phyloP scores from a whole-genome alignment of 2,329 filamentous ascomycete species.

The Akanthomyces uredinophilus region DNA sequence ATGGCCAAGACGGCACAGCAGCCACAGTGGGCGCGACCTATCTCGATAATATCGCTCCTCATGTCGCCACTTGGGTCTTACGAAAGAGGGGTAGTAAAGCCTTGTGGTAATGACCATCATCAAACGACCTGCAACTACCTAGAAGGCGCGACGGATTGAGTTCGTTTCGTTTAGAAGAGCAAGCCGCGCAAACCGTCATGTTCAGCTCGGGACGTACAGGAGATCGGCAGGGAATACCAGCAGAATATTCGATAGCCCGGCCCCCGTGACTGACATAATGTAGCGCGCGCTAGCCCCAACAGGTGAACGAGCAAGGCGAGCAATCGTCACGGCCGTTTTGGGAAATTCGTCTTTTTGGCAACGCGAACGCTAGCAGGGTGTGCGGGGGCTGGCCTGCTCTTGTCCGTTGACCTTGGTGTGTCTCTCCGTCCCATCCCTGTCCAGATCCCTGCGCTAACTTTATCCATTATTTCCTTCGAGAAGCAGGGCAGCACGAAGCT shows the following conservation, averaged over 20 bases:
- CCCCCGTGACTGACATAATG: constrained; percentile 2
- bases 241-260: not conserved
- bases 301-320: not conserved
- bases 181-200: not conserved
- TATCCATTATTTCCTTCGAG: constrained; percentile 8
- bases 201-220: not conserved
- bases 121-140: not conserved
- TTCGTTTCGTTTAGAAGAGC: not conserved
- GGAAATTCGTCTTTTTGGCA: constrained; percentile 10
- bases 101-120: too few species aligned
- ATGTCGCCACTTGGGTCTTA: not conserved
- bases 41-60: not conserved
- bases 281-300: constrained; percentile 4
- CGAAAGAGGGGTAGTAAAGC: not conserved
- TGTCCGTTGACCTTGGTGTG: not conserved
- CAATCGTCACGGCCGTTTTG: not conserved
- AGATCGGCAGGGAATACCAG: not conserved
- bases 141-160: not conserved
- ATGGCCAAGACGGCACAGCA: constrained; percentile 2
- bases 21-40: constrained; percentile 6
- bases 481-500: not conserved
- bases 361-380: not conserved
- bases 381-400: not conserved
- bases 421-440: not conserved
- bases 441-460: not conserved